Base-by-base conservation (phyloP, 2,329 filamentous ascomycete species). In the Biscogniauxia mediterranea region DNA sequence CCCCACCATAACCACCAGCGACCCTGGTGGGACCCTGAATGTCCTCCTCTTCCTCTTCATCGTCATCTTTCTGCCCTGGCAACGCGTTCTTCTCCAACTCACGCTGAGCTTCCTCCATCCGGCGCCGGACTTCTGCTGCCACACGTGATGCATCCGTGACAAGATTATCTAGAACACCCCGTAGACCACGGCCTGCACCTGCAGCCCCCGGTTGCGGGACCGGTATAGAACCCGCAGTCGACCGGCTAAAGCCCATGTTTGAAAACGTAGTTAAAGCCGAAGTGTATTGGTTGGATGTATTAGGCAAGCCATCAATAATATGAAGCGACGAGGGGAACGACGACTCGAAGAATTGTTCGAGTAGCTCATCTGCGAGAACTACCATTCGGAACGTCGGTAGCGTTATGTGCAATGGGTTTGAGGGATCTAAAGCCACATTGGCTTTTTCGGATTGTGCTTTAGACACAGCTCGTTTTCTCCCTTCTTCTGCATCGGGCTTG, bases 381-480 rank as follows among this genome's bases (percentile, higher is more conserved):
- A 99, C 93, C 95, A 99, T 99, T 66, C 95, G 90, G 83, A 99
- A 99, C 0, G 95, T 99, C 0, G 95, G 95, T 1, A 99, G 84
- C 0, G 95, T 98, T 71, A 99, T 97, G 74, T 97, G 91, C 0
- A 99, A 84, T 6, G 95, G 95, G 65, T 96, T 94, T 25, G 92
- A 89, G 2, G 95, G 95, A 73, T 99, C 93, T 3, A 99, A 84
- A 0, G 95, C 95, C 8, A 89, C 87, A 73, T 99, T 99, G 54
- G 93, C 93, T 20, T 90, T 85, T 73, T 92, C 88, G 1, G 89
- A 87, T 70, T 88, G 85, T 7, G 89, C 85, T 72, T 87, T 89
- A 55, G 86, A 87, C 28, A 81, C 81, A 56, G 75, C 73, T 51
- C 76, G 70, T 67, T 76, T 68, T 46, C 25, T 62, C 53, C 58